Evolutionary conservation across 352 stramenopile species (phyloP).

Genomic region (Pythium diclinum): DNA sequence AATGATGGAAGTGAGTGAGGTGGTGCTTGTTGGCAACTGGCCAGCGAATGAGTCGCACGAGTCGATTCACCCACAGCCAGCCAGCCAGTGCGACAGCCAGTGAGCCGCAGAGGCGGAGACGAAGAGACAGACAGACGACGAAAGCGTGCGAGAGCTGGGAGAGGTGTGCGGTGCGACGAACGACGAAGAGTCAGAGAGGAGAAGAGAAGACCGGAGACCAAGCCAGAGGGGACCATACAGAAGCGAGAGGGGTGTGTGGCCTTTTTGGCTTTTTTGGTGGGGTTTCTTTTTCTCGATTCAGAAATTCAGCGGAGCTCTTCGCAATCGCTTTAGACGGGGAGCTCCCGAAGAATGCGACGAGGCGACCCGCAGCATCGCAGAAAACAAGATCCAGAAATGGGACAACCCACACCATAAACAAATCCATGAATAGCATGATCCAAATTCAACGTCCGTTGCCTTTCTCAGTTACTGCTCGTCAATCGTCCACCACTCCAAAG

Average conservation of each 20-base stretch:
- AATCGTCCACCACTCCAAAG: not conserved
- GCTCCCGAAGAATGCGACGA: conserved; percentile 6
- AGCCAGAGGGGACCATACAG: no score
- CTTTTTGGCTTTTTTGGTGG: no score
- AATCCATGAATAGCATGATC: not conserved
- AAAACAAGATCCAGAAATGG: not conserved
- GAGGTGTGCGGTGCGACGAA: not conserved
- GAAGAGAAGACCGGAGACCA: no score
- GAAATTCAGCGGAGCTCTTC: not conserved
- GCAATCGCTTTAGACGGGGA: conserved; percentile 3
- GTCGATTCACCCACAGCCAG: not conserved
- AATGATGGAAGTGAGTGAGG: not conserved
- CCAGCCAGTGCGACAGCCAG: not conserved
- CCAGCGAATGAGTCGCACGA: not conserved
- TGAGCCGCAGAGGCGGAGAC: not conserved
- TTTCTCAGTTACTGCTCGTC: not conserved
- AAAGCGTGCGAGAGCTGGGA: not conserved
- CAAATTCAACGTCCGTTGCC: not conserved
- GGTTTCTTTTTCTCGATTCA: not conserved
- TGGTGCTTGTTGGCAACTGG: not conserved
- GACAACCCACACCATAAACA: not conserved
- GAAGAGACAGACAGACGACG: not conserved
- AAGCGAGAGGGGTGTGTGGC: not conserved
- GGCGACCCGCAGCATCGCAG: not conserved
- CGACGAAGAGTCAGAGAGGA: not conserved